Evolutionary conservation across 805 yeast genomes (phyloP).

Genomic region (Wickerhamomyces chaumierensis): DNA sequence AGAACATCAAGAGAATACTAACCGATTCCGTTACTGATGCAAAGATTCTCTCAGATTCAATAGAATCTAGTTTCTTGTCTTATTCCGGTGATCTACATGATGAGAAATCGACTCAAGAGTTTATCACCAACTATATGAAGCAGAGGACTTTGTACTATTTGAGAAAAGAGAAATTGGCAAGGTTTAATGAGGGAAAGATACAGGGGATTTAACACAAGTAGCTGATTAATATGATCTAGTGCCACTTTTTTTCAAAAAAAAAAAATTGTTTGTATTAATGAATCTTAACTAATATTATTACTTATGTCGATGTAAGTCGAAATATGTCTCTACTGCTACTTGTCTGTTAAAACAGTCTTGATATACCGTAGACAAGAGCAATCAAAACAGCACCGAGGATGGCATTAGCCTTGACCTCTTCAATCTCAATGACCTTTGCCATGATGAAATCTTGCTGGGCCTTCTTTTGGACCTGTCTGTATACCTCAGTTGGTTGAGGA

Average conservation of each 20-base stretch:
- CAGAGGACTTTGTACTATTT: constrained; percentile 33
- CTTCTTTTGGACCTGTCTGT: constrained; percentile 32
- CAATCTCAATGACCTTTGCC: constrained; percentile 13
- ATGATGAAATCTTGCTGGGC: constrained; percentile 28
- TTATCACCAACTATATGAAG: constrained; percentile 29
- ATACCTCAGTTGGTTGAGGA: constrained; percentile 25
- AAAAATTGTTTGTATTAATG: no score
- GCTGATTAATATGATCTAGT: no score
- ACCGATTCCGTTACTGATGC: constrained; percentile 21
- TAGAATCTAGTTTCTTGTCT: constrained; percentile 23
- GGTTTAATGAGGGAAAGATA: constrained; percentile 27
- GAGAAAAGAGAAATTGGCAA: constrained; percentile 32
- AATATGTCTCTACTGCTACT: no score
- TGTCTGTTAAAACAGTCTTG: background rate
- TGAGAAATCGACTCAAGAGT: constrained; percentile 22
- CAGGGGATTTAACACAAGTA: constrained; percentile 7
- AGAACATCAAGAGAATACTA: constrained; percentile 22
- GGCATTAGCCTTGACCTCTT: constrained; percentile 16
- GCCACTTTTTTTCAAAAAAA: no score
- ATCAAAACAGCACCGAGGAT: constrained; percentile 6
- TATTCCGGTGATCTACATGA: constrained; percentile 10
- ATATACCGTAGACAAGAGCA: constrained; percentile 1
- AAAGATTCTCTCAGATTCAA: constrained; percentile 21
- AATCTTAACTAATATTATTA: no score
- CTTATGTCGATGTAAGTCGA: no score